Evolutionary conservation across 352 stramenopile genomes (phyloP).

Genomic region (Pythium aphanidermatum): DNA sequence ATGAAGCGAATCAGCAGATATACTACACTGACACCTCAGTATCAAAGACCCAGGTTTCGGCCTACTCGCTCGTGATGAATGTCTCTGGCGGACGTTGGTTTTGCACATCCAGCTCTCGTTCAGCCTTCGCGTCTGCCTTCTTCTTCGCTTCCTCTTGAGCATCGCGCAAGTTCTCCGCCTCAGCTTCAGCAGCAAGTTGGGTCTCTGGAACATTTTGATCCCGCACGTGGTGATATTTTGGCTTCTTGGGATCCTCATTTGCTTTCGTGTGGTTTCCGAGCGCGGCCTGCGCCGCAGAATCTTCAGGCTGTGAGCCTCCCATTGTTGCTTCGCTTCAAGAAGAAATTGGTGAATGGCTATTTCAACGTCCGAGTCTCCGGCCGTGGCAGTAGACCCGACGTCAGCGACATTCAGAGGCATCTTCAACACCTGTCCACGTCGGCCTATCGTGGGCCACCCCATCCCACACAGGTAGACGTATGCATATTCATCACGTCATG

Average conservation of each 20-base stretch:
- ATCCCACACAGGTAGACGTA: no score
- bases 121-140: background rate
- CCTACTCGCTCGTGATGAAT: no score
- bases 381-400: no score
- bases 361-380: no score
- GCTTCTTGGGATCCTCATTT: slow-evolving; percentile 1
- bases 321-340: background rate
- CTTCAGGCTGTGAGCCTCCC: slow-evolving; percentile 3
- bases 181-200: slow-evolving; percentile 4
- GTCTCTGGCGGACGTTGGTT: no score
- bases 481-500: no score
- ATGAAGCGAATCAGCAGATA: background rate
- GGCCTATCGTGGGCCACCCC: no score
- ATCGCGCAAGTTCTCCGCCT: slow-evolving; percentile 4
- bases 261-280: background rate
- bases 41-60: no score
- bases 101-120: background rate
- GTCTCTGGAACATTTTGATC: slow-evolving; percentile 5
- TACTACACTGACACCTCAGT: no score
- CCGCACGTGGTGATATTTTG: slow-evolving; percentile 4
- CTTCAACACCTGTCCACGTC: no score
- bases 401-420: no score
- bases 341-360: no score
- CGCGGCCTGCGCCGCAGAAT: background rate
- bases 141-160: background rate